A percentile compares a stretch with the other conserved stretches of the same genome.
Evolutionary conservation across 164 flowering plant genomes (phyloP).

Genomic region (Houttuynia cordata): DNA sequence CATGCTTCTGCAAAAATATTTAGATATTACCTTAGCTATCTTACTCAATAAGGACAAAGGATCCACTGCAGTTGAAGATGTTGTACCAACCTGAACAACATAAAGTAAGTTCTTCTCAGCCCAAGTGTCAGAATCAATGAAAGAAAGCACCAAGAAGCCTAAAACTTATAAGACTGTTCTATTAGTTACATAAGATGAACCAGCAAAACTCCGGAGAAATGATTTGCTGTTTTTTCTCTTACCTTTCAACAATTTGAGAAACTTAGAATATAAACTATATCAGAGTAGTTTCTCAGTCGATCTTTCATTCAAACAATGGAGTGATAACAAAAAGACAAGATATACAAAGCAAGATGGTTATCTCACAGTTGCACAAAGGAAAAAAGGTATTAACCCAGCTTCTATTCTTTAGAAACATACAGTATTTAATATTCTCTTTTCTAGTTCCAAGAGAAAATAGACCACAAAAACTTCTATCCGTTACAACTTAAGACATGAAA

Average conservation of each 20-base stretch:
- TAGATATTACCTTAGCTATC: conserved; percentile 52
- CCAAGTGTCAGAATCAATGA: not conserved
- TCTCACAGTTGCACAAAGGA: conserved; percentile 78
- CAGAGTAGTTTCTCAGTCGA: not conserved
- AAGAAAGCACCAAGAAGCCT: not conserved
- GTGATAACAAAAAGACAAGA: not conserved
- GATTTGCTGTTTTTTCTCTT: not conserved
- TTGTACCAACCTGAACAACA: conserved; percentile 71
- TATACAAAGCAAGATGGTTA: conserved; percentile 3
- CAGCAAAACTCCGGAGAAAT: not conserved
- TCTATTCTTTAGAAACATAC: conserved; percentile 13
- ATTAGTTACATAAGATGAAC: too few relatives aligned
- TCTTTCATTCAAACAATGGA: not conserved
- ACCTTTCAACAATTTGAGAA: not conserved
- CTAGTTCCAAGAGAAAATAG: too few relatives aligned
- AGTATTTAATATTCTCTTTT: too few relatives aligned
- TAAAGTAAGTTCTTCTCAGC: too few relatives aligned
- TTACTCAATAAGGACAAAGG: conserved; percentile 60
- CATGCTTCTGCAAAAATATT: too few relatives aligned
- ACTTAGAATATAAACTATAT: not conserved
- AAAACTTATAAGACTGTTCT: not conserved
- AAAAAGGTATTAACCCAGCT: conserved; percentile 63
- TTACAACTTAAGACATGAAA: not conserved
- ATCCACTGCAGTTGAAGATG: conserved; percentile 92
- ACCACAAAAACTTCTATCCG: not conserved